Evolutionary conservation across 257 asterid genomes (phyloP).

Genomic region (Gentiana macrophylla): DNA sequence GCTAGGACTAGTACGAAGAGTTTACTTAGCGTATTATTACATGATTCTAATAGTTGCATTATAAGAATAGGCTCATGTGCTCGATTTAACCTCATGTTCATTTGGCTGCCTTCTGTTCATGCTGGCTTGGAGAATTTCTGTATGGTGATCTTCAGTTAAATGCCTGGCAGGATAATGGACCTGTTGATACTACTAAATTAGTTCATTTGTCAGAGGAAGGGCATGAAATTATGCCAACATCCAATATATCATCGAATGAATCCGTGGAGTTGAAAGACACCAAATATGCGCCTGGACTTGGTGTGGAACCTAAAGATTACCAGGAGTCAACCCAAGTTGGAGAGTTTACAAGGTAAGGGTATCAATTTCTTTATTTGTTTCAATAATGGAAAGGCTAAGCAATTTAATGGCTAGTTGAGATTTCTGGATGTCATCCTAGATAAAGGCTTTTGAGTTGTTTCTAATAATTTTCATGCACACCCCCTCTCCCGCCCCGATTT

Average conservation of each 20-base stretch:
- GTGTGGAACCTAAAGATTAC: slow-evolving; percentile 18
- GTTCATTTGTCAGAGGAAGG: slow-evolving; percentile 3
- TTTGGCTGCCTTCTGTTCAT: too few species aligned
- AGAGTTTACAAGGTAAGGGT: slow-evolving; percentile 30
- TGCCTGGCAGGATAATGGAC: slow-evolving; percentile 4
- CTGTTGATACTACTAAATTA: background rate
- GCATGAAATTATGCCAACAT: background rate
- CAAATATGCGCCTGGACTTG: slow-evolving; percentile 15
- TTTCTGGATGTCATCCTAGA: background rate
- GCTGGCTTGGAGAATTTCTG: background rate
- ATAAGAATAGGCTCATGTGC: background rate
- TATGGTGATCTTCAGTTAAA: background rate
- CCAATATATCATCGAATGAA: slow-evolving; percentile 18
- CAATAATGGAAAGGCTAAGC: background rate
- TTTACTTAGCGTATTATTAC: background rate
- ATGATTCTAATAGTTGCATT: background rate
- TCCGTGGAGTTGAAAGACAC: slow-evolving; percentile 18
- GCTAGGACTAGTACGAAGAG: background rate
- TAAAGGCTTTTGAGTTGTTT: too few species aligned
- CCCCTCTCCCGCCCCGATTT: too few species aligned
- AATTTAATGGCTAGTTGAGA: too few species aligned
- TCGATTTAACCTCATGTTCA: background rate
- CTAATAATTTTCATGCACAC: too few species aligned
- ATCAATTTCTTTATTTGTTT: background rate
- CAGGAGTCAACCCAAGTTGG: slow-evolving; percentile 26